These are phyloP conservation scores for Fusarium brachygibbosum DNA, from an alignment of 2,329 filamentous ascomycete species.

Conservation along the genomic window DNA sequence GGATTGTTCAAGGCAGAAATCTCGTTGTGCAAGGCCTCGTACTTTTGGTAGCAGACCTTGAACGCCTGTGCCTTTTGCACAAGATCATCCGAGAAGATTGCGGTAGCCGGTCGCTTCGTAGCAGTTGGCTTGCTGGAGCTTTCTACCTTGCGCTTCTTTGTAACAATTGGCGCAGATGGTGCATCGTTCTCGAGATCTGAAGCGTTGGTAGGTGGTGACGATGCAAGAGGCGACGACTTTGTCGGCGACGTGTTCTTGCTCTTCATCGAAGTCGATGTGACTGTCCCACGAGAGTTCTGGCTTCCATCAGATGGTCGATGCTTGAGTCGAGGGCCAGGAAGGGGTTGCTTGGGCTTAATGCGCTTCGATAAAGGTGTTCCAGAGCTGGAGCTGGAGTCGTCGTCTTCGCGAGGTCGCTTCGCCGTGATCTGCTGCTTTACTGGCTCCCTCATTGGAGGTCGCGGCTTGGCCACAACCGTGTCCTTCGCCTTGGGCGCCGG, in stretches of 20 bases:
- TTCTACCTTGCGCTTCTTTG: constrained; percentile 62
- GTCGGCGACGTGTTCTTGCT: constrained; percentile 69
- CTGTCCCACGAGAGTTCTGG: constrained; percentile 60
- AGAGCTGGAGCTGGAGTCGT: constrained; percentile 71
- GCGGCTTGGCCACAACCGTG: constrained; percentile 52
- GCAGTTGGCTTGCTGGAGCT: constrained; percentile 42
- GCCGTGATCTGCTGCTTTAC: constrained; percentile 52
- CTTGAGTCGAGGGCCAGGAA: constrained; percentile 54
- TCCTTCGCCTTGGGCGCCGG: constrained; percentile 49
- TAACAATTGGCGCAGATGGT: constrained; percentile 45
- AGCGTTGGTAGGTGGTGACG: constrained; percentile 74
- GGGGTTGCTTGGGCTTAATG: constrained; percentile 64
- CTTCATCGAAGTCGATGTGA: constrained; percentile 59
- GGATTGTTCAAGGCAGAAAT: constrained; percentile 65
- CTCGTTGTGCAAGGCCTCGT: constrained; percentile 69
- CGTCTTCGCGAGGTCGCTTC: constrained; percentile 67
- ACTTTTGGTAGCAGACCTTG: constrained; percentile 68
- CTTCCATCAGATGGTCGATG: constrained; percentile 64
- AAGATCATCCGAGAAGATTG: constrained; percentile 57
- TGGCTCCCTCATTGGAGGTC: constrained; percentile 49
- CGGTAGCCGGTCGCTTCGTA: constrained; percentile 51
- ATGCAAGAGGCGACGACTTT: constrained; percentile 75
- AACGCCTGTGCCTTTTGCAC: constrained; percentile 68
- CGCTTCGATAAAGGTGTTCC: constrained; percentile 70
- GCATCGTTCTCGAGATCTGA: constrained; percentile 68